Percentiles rank a stretch among this genome's conserved stretches.
Evolutionary conservation across 495 filamentous ascomycete species (phyloP).

Genomic region (Penicillium daleae): DNA sequence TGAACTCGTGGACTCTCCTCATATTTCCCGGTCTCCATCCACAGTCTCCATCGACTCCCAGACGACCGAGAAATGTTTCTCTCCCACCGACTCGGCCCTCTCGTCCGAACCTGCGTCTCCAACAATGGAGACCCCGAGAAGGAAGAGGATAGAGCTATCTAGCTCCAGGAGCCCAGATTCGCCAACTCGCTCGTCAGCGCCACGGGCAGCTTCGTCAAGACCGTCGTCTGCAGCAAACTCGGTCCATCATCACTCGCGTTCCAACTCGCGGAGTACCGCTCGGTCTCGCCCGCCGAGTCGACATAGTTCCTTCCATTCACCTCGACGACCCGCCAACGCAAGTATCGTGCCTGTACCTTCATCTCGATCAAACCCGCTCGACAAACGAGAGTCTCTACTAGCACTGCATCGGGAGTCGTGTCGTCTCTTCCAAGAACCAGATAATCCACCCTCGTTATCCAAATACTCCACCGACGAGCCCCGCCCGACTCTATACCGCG

Average conservation of each 20-base stretch:
- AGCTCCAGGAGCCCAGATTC: slow-evolving; percentile 16
- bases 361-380: slow-evolving; percentile 24
- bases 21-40: not conserved
- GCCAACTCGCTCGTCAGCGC: slow-evolving; percentile 17
- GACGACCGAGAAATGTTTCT: slow-evolving; percentile 4
- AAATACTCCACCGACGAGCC: slow-evolving; percentile 16
- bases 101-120: slow-evolving; percentile 9
- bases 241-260: slow-evolving; percentile 34
- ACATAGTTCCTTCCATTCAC: slow-evolving; percentile 38
- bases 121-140: slow-evolving; percentile 28
- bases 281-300: slow-evolving; percentile 37
- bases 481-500: slow-evolving; percentile 7
- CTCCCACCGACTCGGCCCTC: not conserved
- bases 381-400: slow-evolving; percentile 42
- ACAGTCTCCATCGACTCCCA: not conserved
- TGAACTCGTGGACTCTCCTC: slow-evolving; percentile 17
- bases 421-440: slow-evolving; percentile 45
- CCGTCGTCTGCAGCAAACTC: slow-evolving; percentile 32
- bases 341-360: slow-evolving; percentile 36
- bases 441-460: not conserved
- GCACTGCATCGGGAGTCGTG: slow-evolving; percentile 52
- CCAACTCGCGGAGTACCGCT: slow-evolving; percentile 37
- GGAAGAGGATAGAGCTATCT: slow-evolving; percentile 22
- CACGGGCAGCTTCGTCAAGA: slow-evolving; percentile 29
- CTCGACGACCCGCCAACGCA: slow-evolving; percentile 31